Conservation (phyloP, 2,329 filamentous ascomycete genomes). For the Remersonia thermophila region DNA sequence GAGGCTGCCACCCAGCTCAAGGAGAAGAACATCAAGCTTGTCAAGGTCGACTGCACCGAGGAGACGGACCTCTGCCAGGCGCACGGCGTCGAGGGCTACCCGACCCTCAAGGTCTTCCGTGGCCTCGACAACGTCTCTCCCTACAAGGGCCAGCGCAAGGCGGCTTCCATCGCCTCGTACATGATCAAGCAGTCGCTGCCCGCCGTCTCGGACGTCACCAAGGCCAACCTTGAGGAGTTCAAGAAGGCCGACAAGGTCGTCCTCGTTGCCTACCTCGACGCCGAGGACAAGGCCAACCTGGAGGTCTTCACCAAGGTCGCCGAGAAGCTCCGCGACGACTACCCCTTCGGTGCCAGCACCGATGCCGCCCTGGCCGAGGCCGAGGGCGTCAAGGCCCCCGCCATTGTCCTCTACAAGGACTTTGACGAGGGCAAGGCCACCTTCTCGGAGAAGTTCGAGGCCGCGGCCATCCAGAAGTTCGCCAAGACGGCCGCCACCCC, state of each 20-base stretch:
- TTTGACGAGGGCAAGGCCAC: constrained; percentile 93
- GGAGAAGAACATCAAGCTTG: constrained; percentile 76
- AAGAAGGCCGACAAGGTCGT: constrained; percentile 98
- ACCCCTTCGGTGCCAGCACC: constrained; percentile 80
- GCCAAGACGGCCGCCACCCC: constrained; percentile 77
- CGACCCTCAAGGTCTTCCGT: constrained; percentile 97
- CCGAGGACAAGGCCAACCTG: constrained; percentile 73
- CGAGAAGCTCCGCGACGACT: constrained; percentile 72
- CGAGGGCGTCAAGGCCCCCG: constrained; percentile 77
- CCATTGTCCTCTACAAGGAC: constrained; percentile 88
- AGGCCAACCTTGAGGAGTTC: constrained; percentile 83
- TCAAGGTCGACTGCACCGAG: constrained; percentile 90
- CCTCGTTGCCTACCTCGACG: constrained; percentile 73
- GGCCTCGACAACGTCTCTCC: constrained; percentile 68
- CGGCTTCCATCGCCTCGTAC: constrained; percentile 64
- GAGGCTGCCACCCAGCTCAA: constrained; percentile 72
- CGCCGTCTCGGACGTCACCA: constrained; percentile 70
- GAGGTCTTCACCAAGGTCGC: constrained; percentile 67
- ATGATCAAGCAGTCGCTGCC: constrained; percentile 98
- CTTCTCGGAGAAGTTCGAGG: constrained; percentile 71
- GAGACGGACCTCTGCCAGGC: constrained; percentile 83
- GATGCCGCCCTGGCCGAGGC: constrained; percentile 77
- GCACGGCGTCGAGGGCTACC: constrained; percentile 92
- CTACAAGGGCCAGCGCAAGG: constrained; percentile 84
- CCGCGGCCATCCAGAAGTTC: constrained; percentile 69